These are phyloP conservation scores for Knoxdaviesia proteae DNA, from an alignment of 2,329 filamentous ascomycete genomes.

Conservation along the genomic window DNA sequence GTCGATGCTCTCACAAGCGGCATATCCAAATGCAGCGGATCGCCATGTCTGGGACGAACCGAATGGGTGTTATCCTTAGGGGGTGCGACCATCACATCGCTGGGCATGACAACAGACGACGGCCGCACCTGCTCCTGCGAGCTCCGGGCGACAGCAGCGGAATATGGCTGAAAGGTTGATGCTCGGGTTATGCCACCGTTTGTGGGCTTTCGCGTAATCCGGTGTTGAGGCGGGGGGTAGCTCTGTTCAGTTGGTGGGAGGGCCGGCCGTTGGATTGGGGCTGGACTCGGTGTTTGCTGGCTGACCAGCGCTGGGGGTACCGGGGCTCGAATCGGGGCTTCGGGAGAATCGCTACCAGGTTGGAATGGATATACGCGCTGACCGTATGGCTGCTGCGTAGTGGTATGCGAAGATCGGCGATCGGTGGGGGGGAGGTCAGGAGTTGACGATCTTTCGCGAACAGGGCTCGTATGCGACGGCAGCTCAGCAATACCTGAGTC, in stretches of 20 bases:
- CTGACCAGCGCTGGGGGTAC: no score
- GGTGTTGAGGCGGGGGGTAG: no score
- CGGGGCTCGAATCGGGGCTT: neutral
- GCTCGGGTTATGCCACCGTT: neutral
- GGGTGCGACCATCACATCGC: no score
- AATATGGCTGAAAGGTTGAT: conserved; percentile 1
- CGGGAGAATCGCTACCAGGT: neutral
- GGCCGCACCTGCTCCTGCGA: no score
- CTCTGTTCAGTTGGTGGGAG: no score
- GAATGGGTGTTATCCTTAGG: no score
- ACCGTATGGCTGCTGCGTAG: conserved; percentile 1
- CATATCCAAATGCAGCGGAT: no score
- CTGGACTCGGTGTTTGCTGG: neutral
- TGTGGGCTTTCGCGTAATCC: conserved; percentile 1
- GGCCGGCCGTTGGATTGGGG: no score
- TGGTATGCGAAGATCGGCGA: no score
- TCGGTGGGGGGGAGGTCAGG: neutral
- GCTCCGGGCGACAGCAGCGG: neutral
- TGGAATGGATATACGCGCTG: conserved; percentile 5
- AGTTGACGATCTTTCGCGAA: neutral
- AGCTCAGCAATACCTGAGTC: conserved; percentile 16
- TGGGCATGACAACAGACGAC: no score
- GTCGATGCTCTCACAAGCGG: no score
- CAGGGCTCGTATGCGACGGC: conserved; percentile 12
- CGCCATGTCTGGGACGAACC: no score